These are phyloP conservation scores for Cicer chorassanicum DNA, from an alignment of 306 rosid genomes.

Conservation along the genomic window DNA sequence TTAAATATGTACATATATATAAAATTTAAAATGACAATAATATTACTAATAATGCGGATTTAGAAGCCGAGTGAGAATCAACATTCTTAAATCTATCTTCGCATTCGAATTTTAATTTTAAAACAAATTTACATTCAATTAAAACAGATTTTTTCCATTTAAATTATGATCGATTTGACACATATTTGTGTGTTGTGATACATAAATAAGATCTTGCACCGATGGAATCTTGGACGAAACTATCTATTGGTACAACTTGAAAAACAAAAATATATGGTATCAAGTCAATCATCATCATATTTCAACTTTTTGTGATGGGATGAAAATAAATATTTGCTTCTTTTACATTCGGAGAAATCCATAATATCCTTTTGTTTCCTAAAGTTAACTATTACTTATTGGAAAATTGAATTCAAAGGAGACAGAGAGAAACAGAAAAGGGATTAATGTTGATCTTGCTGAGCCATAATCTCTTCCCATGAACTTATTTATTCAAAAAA, in stretches of 20 bases:
- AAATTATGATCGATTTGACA: too few species aligned
- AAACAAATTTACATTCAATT: too few species aligned
- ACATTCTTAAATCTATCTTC: too few species aligned
- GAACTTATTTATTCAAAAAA: neutral
- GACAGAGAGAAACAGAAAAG: neutral
- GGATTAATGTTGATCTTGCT: neutral
- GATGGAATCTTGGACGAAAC: slow-evolving; percentile 46
- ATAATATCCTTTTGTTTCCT: neutral
- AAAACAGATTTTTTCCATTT: too few species aligned
- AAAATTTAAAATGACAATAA: too few species aligned
- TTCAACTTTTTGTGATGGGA: slow-evolving; percentile 30
- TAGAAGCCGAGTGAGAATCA: too few species aligned
- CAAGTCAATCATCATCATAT: slow-evolving; percentile 43
- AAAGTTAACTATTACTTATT: slow-evolving; percentile 4
- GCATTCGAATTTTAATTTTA: too few species aligned
- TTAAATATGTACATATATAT: too few species aligned
- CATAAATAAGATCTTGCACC: neutral
- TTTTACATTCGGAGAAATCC: slow-evolving; percentile 9
- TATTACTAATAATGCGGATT: too few species aligned
- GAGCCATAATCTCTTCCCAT: neutral
- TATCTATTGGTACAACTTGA: slow-evolving; percentile 20
- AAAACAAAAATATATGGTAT: slow-evolving; percentile 41
- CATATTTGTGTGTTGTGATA: too few species aligned
- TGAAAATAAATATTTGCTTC: neutral
- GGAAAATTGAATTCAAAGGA: slow-evolving; percentile 10